Evolutionary conservation across 1,284 basidiomycete species (phyloP), one percentile per base, ranked within the genome.

Genomic region (Ceratobasidium theobromae): DNA sequence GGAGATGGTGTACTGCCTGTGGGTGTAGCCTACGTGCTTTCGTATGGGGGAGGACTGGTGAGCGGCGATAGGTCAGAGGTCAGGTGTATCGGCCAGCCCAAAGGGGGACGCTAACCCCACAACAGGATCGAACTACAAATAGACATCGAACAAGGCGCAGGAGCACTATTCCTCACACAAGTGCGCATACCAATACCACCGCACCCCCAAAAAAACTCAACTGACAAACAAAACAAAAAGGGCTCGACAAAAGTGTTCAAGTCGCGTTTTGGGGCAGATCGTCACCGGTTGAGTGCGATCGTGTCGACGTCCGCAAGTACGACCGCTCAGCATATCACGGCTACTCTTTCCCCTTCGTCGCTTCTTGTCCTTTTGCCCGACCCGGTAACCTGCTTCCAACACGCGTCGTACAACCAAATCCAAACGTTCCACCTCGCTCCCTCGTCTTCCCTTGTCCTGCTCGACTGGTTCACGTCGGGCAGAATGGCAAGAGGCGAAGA

Each of bases 241-340:
- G 93, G 93, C n/a, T 91, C 88, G 21, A 97, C 95, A 12, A 97
- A 98, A 75, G 89, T 97, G 25, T 97, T 95, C 80, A 93, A 92
- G 75, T 79, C 81, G 18, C 84, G 92, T 28, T 76, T 81, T 8
- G 84, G 80, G 1, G 6, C 57, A 3, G 57, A 60, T 6, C 28
- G 46, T n/a, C 18, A 48, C 35, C 57, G 57, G 72, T 2, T 60
- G 69, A 25, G 74, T 72, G 0, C 71, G 72, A 52, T 49, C 52
- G 53, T 38, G 3, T 28, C 54, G 27, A 35, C 60, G 5, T 28
- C 46, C 14, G 1, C 27, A 3, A 46, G 4, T 11, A 8, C 21
- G 54, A 72, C 65, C 32, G 82, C 80, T 9, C 87, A 90, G 72
- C 77, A 79, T 18, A 77, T 92, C 73, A 79, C 82, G 43, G 84